Percentiles rank a stretch among this genome's conserved stretches.
Conservation (phyloP, 2,329 filamentous ascomycete species). For the Colletotrichum gloeosporioides region DNA sequence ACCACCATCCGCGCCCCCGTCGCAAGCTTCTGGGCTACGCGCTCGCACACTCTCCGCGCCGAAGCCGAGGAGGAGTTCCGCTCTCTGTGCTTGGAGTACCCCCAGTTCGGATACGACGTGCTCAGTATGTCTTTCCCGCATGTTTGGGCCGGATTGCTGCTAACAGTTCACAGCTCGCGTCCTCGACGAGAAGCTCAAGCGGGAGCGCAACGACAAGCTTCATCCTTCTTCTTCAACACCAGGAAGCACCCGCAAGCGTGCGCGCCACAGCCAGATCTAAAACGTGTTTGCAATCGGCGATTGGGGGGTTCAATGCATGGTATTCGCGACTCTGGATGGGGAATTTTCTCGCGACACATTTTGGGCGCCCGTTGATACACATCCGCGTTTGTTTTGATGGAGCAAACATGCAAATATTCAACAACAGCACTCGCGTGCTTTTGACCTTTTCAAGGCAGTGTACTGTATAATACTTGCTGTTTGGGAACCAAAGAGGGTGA, state of each 20-base stretch:
- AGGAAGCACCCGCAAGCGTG: constrained; percentile 60
- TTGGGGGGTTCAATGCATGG: not conserved
- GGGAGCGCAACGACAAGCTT: constrained; percentile 65
- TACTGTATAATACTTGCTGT: not conserved
- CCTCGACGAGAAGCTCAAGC: constrained; percentile 70
- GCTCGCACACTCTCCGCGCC: constrained; percentile 80
- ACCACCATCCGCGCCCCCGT: constrained; percentile 79
- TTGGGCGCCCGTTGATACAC: not conserved
- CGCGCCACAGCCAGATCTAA: constrained; percentile 51
- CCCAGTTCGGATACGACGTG: constrained; percentile 92
- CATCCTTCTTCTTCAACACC: constrained; percentile 46
- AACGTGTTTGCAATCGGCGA: not conserved
- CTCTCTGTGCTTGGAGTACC: constrained; percentile 83
- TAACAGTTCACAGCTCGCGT: constrained; percentile 56
- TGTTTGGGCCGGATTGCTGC: not conserved
- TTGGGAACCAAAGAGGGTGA: not conserved
- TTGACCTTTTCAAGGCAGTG: not conserved
- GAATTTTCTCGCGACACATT: not conserved
- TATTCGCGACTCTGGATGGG: not conserved
- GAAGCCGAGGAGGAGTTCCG: constrained; percentile 89
- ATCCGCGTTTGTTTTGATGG: not conserved
- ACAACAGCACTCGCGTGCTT: not conserved
- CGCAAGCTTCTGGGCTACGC: constrained; percentile 88
- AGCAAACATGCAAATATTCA: not conserved
- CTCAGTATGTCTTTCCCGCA: constrained; percentile 62